Base-by-base conservation (phyloP, 2,329 filamentous ascomycete species). In the Colletotrichum paranaense region DNA sequence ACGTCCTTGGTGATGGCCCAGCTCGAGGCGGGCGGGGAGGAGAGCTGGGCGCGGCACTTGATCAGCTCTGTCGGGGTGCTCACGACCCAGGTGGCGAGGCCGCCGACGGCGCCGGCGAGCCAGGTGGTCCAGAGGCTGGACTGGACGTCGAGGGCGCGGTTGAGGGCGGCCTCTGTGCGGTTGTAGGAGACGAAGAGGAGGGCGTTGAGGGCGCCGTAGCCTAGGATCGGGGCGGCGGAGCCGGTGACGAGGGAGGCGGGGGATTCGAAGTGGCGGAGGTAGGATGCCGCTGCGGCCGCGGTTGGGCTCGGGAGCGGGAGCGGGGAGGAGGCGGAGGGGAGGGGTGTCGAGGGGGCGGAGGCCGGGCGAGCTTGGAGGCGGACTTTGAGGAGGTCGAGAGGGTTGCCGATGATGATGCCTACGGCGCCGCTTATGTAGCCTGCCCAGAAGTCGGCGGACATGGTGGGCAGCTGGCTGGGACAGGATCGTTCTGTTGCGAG, bases 381-480 rank as follows among this genome's bases (percentile, higher is more conserved):
- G 66, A 95, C 94, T 83, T 96, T 95, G 78, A 95, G 81, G 5
- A 84, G 78, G 67, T 84, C 82, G 8, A 76, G 69, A 2, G 74
- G 74, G 30, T 76, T 76, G 38, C 74, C 74, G 63, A 76, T 76
- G 69, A 76, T 67, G 74, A 76, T 98, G 58, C 95, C 94, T 62
- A 92, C 88, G 70, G 93, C 95, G 66, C 96, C 96, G 80, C 93
- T 96, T 74, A 97, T 84, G 82, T 98, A 98, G 79, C 95, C 95
- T 71, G 95, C 94, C 94, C 94, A 97, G 83, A 98, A 98, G 81
- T 98, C 95, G 77, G 94, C 91, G 63, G 94, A 94, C 94, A 97
- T 96, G 67, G 28, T 67, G 38, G 46, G 62, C 14, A n/a, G 59
- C 26, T 12, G 42, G 38, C 38, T 30, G 60, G 7, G 9, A 35